Conservation (phyloP, 495 filamentous ascomycete genomes). For the Tuber borchii region DNA sequence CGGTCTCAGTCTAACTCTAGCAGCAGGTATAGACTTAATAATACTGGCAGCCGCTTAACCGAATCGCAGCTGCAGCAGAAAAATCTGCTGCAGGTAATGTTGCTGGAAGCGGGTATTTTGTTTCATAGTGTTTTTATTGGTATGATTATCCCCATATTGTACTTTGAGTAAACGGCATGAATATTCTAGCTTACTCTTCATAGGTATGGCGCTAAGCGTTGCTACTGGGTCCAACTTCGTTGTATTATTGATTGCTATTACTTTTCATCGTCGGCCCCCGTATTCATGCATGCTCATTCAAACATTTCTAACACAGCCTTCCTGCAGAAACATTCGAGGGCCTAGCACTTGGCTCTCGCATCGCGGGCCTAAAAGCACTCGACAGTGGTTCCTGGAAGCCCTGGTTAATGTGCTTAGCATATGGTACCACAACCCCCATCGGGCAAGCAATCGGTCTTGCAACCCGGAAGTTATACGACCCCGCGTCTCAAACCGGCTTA, state of each 20-base stretch:
- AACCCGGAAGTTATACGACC: slow-evolving; percentile 57
- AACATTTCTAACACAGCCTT: slow-evolving; percentile 3
- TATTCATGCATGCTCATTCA: background rate
- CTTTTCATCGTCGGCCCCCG: slow-evolving; percentile 50
- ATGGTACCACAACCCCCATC: slow-evolving; percentile 55
- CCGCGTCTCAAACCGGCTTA: slow-evolving; percentile 57
- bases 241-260: slow-evolving; percentile 60
- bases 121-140: slow-evolving; percentile 71
- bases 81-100: slow-evolving; percentile 67
- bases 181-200: slow-evolving; percentile 37
- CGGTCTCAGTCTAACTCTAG: slow-evolving; percentile 19
- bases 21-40: slow-evolving; percentile 6
- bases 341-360: slow-evolving; percentile 59
- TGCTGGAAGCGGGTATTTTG: slow-evolving; percentile 80
- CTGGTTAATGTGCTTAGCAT: slow-evolving; percentile 60
- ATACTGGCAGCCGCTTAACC: slow-evolving; percentile 27
- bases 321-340: slow-evolving; percentile 59
- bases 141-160: background rate
- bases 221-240: slow-evolving; percentile 57
- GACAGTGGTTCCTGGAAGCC: slow-evolving; percentile 50
- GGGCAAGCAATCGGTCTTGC: slow-evolving; percentile 56
- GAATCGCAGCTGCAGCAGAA: slow-evolving; percentile 50
- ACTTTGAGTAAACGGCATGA: background rate
- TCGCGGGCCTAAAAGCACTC: slow-evolving; percentile 52
- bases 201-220: slow-evolving; percentile 64